These are phyloP conservation scores for Leucocoprinus sp. DNA, from an alignment of 768 basidiomycete species.

Conservation along the genomic window DNA sequence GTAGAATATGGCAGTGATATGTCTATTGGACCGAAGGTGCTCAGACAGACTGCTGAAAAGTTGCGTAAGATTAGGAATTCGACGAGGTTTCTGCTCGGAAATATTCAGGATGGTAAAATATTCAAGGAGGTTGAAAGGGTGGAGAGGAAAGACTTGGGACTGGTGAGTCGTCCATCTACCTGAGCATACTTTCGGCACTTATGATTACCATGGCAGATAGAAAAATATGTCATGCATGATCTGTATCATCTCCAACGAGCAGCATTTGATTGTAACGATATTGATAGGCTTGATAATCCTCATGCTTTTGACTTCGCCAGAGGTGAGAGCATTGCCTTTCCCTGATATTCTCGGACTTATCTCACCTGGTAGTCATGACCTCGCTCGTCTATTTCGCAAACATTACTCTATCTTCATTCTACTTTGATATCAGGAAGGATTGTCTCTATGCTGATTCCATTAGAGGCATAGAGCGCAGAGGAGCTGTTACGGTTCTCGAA, in stretches of 20 bases:
- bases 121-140: conserved; percentile 27
- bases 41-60: conserved; percentile 67
- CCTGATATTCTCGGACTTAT: conserved; percentile 6
- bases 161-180: conserved; percentile 54
- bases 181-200: not conserved
- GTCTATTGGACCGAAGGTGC: conserved; percentile 70
- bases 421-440: conserved; percentile 91
- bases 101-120: conserved; percentile 39
- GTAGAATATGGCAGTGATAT: conserved; percentile 88
- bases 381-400: conserved; percentile 73
- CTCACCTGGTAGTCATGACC: conserved; percentile 47
- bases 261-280: conserved; percentile 59
- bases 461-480: conserved; percentile 46
- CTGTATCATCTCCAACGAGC: conserved; percentile 61
- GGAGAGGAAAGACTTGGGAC: conserved; percentile 40
- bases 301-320: conserved; percentile 61
- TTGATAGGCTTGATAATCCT: conserved; percentile 26
- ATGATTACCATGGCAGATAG: conserved; percentile 43
- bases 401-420: conserved; percentile 79
- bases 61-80: conserved; percentile 83
- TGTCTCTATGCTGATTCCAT: conserved; percentile 66
- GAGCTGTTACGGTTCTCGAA: conserved; percentile 62
- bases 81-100: conserved; percentile 80
- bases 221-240: conserved; percentile 83
- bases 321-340: conserved; percentile 37